Base-by-base conservation (phyloP, 2,329 filamentous ascomycete genomes). In the Celoporthe dispersa region DNA sequence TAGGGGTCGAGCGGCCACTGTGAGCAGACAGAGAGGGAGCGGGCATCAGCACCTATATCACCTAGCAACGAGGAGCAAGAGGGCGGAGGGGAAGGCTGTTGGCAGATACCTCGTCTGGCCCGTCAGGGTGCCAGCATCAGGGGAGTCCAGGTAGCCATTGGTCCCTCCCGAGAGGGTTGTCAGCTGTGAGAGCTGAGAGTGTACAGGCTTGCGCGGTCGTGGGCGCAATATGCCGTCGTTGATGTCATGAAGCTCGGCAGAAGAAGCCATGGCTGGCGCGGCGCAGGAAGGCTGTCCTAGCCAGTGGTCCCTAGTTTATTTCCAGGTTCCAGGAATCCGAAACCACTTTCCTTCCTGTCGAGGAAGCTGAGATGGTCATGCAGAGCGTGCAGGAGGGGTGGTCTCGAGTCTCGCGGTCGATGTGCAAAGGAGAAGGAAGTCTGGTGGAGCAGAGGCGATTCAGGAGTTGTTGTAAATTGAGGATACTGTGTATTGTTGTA, bases 1-100 rank as follows among this genome's bases (percentile, higher is more conserved):
- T 81, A 59, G 94, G 94, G 4, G 94, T 97, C 19, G 93, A 94
- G 70, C 88, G 88, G 71, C 94, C 93, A 81, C 94, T 97, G 75
- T 51, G 57, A 61, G n/a, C 6, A 48, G 37, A 39, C 37, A 48
- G 16, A 48, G 22, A 48, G 19, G 25, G n/a, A 69, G 69, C 62
- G 9, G n/a, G 67, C 41, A 51, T 70, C 66, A 63, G 57, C n/a
- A 64, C 14, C 35, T 22, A 39, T 53, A 44, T 57, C 55, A 44
- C 62, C 22, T 28, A 37, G 44, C 14, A 41, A 22, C 25, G 59
- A 68, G 31, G 66, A 39, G 37, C 37, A n/a, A 62, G 66, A 25
- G 53, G 61, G 69, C 16, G 41, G 25, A 11, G n/a, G 31, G 35
- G 37, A n/a, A 33, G 57, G 39, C 16, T 25, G 55, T 39, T 12